Evolutionary conservation across 1,284 basidiomycete genomes (phyloP).

Genomic region (Heterobasidion parviporum): DNA sequence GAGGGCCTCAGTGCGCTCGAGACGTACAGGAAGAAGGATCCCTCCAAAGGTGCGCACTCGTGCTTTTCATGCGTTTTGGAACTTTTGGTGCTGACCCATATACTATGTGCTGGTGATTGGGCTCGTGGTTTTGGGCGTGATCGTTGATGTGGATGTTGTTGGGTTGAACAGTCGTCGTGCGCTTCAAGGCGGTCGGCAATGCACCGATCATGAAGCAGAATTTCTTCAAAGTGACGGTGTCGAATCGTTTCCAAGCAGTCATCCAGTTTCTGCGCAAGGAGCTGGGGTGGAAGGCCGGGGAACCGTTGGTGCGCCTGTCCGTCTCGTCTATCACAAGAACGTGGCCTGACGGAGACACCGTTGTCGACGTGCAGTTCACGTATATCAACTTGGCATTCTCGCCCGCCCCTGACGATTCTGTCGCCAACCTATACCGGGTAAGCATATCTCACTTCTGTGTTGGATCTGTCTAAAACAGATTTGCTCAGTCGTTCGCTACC

Average conservation of each 20-base stretch:
- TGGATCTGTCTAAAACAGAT: background rate
- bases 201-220: constrained; percentile 99
- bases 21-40: constrained; percentile 78
- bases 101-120: no score
- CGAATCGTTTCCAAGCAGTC: constrained; percentile 92
- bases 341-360: background rate
- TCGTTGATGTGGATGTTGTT: background rate
- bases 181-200: constrained; percentile 98
- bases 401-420: constrained; percentile 88
- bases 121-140: background rate
- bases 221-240: constrained; percentile 95
- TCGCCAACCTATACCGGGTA: constrained; percentile 84
- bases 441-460: constrained; percentile 10
- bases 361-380: constrained; percentile 63
- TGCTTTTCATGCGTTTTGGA: background rate
- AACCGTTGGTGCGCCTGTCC: constrained; percentile 69
- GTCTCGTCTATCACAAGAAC: background rate
- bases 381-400: constrained; percentile 99
- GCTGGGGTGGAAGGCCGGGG: constrained; percentile 80
- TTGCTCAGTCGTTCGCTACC: constrained; percentile 75
- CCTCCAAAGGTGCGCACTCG: constrained; percentile 57
- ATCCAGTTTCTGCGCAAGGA: constrained; percentile 92
- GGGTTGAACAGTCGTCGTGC: constrained; percentile 71
- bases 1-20: constrained; percentile 68
- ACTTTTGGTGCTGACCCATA: no score